A percentile compares a stretch with the other conserved stretches of the same genome.
Evolutionary conservation across 495 filamentous ascomycete species (phyloP).

Genomic region (Tuber microsphaerosporum): DNA sequence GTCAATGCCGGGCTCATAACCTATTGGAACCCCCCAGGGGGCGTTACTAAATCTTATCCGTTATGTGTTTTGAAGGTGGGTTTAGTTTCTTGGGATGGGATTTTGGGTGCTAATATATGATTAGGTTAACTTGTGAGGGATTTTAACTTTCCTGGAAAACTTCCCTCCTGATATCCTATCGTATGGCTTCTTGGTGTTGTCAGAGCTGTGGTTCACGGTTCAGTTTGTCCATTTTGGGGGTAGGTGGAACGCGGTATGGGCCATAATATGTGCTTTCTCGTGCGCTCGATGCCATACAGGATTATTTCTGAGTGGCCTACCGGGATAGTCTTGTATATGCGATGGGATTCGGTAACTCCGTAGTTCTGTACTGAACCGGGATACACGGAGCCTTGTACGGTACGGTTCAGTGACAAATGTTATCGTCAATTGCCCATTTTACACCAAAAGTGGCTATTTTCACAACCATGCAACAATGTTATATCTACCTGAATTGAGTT

Average conservation of each 20-base stretch:
- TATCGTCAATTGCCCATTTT: too few relatives aligned
- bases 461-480: too few relatives aligned
- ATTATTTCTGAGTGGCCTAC: background rate
- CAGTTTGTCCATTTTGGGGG: background rate
- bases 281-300: background rate
- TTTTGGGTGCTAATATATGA: background rate
- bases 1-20: slow-evolving; percentile 5
- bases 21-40: background rate
- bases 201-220: background rate
- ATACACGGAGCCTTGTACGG: background rate
- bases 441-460: too few relatives aligned
- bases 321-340: background rate
- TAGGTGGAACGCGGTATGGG: too few relatives aligned
- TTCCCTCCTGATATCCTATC: background rate
- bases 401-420: too few relatives aligned
- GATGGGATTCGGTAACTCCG: background rate
- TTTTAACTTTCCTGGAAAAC: background rate
- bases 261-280: background rate
- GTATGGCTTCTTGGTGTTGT: background rate
- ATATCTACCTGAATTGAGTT: too few relatives aligned
- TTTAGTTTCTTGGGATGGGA: background rate
- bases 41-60: background rate
- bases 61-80: background rate
- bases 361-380: background rate
- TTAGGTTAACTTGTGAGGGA: background rate